A percentile compares a stretch with the other conserved stretches of the same genome.
Evolutionary conservation across 129 eudicot genomes (phyloP).

Genomic region (Tagetes patula): DNA sequence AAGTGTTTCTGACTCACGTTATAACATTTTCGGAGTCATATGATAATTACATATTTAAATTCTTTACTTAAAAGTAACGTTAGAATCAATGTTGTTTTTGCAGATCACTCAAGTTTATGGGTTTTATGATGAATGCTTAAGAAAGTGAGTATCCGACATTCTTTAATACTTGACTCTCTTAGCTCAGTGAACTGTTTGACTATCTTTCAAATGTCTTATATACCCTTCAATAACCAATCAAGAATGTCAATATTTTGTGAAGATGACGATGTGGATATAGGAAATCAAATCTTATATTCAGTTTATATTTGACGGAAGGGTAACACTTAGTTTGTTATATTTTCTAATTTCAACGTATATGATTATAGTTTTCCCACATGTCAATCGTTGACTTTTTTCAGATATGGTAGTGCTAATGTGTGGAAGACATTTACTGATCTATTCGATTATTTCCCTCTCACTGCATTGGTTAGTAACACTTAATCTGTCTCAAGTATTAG

Average conservation of each 20-base stretch:
- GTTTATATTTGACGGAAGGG: too few species aligned
- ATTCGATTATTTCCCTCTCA: conserved; percentile 66
- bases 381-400: conserved; percentile 10
- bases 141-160: conserved; percentile 53
- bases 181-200: background rate
- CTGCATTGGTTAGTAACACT: conserved; percentile 53
- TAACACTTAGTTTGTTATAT: too few species aligned
- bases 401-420: conserved; percentile 70
- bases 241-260: background rate
- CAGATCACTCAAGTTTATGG: conserved; percentile 97
- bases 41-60: too few species aligned
- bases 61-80: too few species aligned
- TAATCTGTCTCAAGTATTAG: too few species aligned
- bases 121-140: conserved; percentile 87
- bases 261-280: background rate
- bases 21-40: too few species aligned
- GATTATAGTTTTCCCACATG: background rate
- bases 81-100: background rate
- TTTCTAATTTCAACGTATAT: background rate
- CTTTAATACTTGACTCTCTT: background rate
- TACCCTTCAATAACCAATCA: conserved; percentile 11
- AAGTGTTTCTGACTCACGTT: background rate
- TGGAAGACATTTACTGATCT: conserved; percentile 82
- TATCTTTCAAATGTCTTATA: background rate
- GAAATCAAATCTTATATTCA: too few species aligned